Base-by-base conservation (phyloP, 371 early-diverging fungal genomes). In the Saksenaea vasiformis region DNA sequence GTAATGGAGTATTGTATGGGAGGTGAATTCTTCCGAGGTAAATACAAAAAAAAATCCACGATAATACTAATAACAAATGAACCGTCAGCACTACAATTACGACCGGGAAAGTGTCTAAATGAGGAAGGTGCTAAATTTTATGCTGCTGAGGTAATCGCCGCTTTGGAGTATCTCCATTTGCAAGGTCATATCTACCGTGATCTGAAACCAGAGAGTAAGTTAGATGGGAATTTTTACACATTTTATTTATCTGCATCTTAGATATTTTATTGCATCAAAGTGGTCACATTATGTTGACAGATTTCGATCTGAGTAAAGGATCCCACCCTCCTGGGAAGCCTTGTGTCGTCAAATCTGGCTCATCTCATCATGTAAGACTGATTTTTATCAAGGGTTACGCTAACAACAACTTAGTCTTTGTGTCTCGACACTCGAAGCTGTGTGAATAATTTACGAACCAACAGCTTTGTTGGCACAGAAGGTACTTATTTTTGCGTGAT, bases 1-100 rank as follows among this genome's bases (percentile, higher is more conserved):
- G 91, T 97, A 61, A 96, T 98, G 94, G 99, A 99, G 67, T 99
- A 98, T 80, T 98, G 99, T 64, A 84, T 91, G 65, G 99, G 99
- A 55, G 99, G 99, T 44, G 99, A 99, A 77, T 97, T 96, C 72
- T 96, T 95, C 73, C 73, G 94, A 78, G 92, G 85, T 82, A 70
- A 56, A 22, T 47, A 22, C n/a, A 22, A 22, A 47, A 47, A 22
- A 11, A 47, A 47, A 47, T 47, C 11, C 22, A 22, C 22, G 5
- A 22, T 22, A 10, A 11, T 5, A 8, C 24, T 47, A 19, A 47
- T 22, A 10, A 47, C n/a, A n/a, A 17, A 47, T 19, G n/a, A n/a
- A 47, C 22, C 22, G 54, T 69, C 64, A 84, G 87, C 88, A 7
- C 74, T 96, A 38, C 96, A 95, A 77, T 73, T 76, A 60, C 79